These are phyloP conservation scores for Linnemannia zychae DNA, from an alignment of 192 early-diverging fungal genomes.

Conservation along the genomic window DNA sequence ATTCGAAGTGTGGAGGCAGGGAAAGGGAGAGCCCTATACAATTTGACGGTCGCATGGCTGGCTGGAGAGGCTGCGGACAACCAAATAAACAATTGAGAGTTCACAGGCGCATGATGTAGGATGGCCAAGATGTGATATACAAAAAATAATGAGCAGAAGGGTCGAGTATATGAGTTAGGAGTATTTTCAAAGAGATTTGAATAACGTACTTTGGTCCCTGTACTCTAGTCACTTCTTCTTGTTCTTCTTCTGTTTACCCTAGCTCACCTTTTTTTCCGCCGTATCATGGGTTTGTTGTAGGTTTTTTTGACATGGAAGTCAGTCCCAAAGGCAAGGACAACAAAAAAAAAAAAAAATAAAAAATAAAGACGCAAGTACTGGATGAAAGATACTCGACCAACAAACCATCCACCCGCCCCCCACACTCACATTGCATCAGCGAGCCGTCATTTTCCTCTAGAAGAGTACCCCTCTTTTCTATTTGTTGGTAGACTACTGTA, in stretches of 20 bases:
- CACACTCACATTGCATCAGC: slow-evolving; percentile 1
- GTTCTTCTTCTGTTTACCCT: too few relatives aligned
- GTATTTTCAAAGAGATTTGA: not conserved
- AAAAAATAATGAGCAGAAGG: not conserved
- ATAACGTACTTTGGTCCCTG: not conserved
- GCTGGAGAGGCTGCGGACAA: not conserved
- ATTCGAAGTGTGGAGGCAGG: not conserved
- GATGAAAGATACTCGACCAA: not conserved
- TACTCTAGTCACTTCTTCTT: not conserved
- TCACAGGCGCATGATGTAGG: not conserved
- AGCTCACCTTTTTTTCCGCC: not conserved
- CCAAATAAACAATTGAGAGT: slow-evolving; percentile 2
- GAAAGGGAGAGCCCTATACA: not conserved
- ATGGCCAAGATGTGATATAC: not conserved
- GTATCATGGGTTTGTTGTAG: not conserved
- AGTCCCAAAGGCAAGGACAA: not conserved
- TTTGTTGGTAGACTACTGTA: not conserved
- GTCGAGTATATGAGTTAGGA: not conserved
- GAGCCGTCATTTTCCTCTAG: not conserved
- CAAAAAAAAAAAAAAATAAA: not conserved
- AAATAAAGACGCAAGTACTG: not conserved
- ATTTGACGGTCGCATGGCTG: not conserved
- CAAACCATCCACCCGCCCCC: not conserved
- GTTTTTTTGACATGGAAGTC: not conserved
- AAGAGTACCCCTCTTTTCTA: not conserved